These are phyloP conservation scores for Hippophae gyantsensis DNA, from an alignment of 306 rosid species.

Conservation along the genomic window DNA sequence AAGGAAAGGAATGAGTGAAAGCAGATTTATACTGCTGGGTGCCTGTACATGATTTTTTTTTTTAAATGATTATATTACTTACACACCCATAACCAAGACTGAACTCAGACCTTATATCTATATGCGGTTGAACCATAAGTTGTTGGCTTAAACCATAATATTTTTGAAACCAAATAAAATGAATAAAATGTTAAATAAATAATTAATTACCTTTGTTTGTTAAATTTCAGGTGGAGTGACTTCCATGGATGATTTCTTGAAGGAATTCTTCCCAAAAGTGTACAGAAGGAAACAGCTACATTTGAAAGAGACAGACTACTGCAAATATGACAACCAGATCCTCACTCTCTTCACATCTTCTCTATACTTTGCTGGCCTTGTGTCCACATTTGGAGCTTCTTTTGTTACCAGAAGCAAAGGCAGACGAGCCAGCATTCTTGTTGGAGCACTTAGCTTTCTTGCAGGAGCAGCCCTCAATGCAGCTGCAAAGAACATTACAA, in stretches of 20 bases:
- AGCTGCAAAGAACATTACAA: constrained; percentile 52
- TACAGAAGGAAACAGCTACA: constrained; percentile 56
- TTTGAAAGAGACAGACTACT: constrained; percentile 67
- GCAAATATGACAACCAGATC: constrained; percentile 78
- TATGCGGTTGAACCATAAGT: not conserved
- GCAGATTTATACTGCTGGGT: not conserved
- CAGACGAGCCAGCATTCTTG: constrained; percentile 79
- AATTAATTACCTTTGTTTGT: not conserved
- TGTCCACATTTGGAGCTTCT: constrained; percentile 82
- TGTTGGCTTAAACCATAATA: not conserved
- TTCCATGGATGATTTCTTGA: constrained; percentile 83
- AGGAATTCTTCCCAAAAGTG: constrained; percentile 63
- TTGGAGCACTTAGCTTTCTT: constrained; percentile 74
- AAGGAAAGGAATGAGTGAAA: no score
- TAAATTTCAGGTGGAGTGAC: constrained; percentile 73
- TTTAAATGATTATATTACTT: no score
- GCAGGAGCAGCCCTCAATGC: constrained; percentile 75
- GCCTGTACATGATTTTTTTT: no score
- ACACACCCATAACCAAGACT: not conserved
- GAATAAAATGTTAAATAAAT: no score
- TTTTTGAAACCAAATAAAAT: no score
- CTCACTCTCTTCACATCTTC: constrained; percentile 92
- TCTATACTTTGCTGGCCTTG: constrained; percentile 72
- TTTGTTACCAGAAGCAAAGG: constrained; percentile 62
- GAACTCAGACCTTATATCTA: not conserved